Base-by-base conservation (phyloP, 352 stramenopile species). In the Pythium brachiatum region DNA sequence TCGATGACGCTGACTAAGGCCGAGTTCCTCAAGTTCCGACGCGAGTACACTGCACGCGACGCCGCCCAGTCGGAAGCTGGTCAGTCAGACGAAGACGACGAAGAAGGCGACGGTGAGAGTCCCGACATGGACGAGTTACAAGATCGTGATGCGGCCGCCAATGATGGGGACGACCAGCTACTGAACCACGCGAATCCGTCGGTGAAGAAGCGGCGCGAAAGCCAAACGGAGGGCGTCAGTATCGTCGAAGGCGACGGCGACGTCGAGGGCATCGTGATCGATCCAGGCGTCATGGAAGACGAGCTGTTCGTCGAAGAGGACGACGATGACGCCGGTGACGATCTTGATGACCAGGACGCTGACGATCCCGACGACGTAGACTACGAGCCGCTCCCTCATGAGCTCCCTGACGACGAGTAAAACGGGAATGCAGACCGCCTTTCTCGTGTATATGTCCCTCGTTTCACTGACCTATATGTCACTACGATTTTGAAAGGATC, bases 1-100 rank as follows among this genome's bases (percentile, higher is more conserved):
- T 66, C 41, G 9, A 65, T 80, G 6, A 59, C 70, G 36, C 68
- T 89, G 18, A 79, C 72, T 7, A 83, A 85, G 58, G 55, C 68
- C 16, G 60, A 70, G 0, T 89, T 84, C 31, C 26, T 86, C 53
- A 79, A 74, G 58, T 87, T 89, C 41, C 76, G 72, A 9, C 67
- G 53, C 23, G 76, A 87, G 11, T 89, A 80, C 58, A 82, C 67
- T 7, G 50, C 52, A 2, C 78, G 68, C 26, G 77, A 76, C 34
- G 54, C 66, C 20, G 57, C 32, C 0, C 25, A 59, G 8, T 79
- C 74, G 7, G 72, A 83, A 21, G 60, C 68, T 39, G 71, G 60
- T 12, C 46, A 60, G n/a, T 69, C 72, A 36, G 80, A 74, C 9
- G 73, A 78, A n/a, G 64, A 75, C 3, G 61, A 66, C 6, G 69